Conservation (phyloP, 306 rosid species). For the Inga leiocalycina region DNA sequence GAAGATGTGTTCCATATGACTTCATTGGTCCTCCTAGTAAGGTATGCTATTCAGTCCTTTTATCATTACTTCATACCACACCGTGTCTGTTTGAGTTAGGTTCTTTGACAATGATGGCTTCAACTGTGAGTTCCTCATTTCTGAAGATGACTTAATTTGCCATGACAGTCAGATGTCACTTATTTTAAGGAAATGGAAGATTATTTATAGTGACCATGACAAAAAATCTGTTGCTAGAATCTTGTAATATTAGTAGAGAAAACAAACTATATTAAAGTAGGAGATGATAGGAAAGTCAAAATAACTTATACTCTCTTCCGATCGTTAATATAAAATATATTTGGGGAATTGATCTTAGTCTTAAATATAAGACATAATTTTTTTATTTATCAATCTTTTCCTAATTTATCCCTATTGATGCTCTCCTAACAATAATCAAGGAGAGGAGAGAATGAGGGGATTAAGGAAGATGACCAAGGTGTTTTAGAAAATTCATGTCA, state of each 20-base stretch:
- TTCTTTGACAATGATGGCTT: neutral
- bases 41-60: constrained; percentile 45
- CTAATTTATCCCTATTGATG: no score
- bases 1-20: constrained; percentile 91
- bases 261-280: neutral
- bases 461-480: no score
- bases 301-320: neutral
- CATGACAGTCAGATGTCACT: neutral
- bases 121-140: neutral
- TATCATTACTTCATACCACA: neutral
- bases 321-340: no score
- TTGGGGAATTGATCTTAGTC: no score
- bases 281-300: neutral
- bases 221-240: neutral
- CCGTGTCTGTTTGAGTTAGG: neutral
- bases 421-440: no score
- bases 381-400: no score
- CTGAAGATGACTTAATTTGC: neutral
- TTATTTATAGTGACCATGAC: neutral
- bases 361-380: no score
- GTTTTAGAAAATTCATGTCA: no score
- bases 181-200: neutral
- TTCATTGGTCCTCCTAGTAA: constrained; percentile 96
- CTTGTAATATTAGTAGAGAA: neutral
- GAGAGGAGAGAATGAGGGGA: no score